phyloP scores from a whole-genome alignment of 179 eudicot genomes.

The Camellia oleifera region DNA sequence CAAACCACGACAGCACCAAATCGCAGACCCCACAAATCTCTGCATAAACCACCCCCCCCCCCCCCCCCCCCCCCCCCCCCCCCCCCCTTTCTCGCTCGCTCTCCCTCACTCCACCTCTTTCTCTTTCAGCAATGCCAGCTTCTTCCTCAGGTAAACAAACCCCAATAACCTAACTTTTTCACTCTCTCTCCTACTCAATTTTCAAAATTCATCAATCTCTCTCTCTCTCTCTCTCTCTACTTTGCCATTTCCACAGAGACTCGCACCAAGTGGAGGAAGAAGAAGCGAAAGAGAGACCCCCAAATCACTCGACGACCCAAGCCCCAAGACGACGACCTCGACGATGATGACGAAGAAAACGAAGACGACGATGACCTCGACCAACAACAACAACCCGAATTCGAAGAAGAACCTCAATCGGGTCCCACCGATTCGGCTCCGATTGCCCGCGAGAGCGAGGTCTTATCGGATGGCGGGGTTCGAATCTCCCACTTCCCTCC shows the following conservation, averaged over 20 bases:
- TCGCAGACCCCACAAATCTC: constrained; percentile 1
- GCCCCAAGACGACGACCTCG: constrained; percentile 48
- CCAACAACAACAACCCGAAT: constrained; percentile 17
- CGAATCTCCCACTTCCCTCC: constrained; percentile 63
- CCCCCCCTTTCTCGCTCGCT: not conserved
- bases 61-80: too few species aligned
- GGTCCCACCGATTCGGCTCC: constrained; percentile 16
- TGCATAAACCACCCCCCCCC: not conserved
- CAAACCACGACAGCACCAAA: not conserved
- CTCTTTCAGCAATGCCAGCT: constrained; percentile 54
- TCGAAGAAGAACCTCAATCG: constrained; percentile 17
- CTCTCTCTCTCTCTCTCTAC: not conserved
- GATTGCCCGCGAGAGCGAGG: constrained; percentile 36
- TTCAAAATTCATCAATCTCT: not conserved
- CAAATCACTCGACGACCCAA: constrained; percentile 33
- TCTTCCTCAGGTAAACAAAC: constrained; percentile 55
- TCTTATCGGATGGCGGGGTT: constrained; percentile 41
- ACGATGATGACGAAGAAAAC: constrained; percentile 48
- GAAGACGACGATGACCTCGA: constrained; percentile 63
- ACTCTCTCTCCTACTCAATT: not conserved
- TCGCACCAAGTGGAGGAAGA: constrained; percentile 49
- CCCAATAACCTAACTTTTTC: not conserved
- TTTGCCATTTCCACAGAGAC: constrained; percentile 23
- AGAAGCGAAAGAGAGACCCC: constrained; percentile 42
- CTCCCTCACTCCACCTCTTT: not conserved